Conservation (phyloP, 164 flowering plant genomes). For the Nymphaea colorata region DNA sequence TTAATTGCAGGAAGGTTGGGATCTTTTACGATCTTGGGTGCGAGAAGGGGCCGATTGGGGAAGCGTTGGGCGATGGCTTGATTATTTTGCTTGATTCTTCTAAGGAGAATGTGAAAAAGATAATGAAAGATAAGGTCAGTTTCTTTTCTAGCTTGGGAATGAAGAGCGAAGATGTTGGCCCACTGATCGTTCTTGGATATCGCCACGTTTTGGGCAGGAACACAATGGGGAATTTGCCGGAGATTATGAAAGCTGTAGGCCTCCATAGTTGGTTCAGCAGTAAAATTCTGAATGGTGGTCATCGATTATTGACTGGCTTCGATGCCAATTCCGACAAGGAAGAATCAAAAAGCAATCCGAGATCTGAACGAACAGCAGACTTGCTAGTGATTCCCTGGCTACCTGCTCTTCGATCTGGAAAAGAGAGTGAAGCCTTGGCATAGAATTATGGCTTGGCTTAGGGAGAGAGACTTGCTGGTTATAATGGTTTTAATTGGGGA, state of each 20-base stretch:
- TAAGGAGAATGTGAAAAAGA: constrained; percentile 41
- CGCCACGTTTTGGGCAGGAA: constrained; percentile 53
- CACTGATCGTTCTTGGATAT: constrained; percentile 25
- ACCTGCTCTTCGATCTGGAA: constrained; percentile 47
- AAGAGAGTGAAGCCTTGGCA: constrained; percentile 51
- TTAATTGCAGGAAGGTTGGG: constrained; percentile 45
- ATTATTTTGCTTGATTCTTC: constrained; percentile 26
- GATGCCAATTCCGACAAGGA: not conserved
- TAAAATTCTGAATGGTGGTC: constrained; percentile 30
- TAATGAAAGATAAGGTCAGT: constrained; percentile 31
- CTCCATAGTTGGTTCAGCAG: constrained; percentile 47
- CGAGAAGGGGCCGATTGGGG: constrained; percentile 35
- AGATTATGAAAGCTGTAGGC: constrained; percentile 43
- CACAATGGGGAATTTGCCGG: constrained; percentile 44
- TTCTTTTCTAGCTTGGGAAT: constrained; percentile 37
- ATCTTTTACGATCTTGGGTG: constrained; percentile 51
- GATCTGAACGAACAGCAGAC: not conserved
- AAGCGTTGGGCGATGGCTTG: constrained; percentile 25
- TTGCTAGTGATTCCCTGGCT: constrained; percentile 36
- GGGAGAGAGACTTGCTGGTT: constrained; percentile 24
- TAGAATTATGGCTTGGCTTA: constrained; percentile 43
- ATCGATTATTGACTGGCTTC: constrained; percentile 26
- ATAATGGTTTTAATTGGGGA: not conserved
- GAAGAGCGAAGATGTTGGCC: constrained; percentile 24
- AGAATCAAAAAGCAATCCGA: not conserved